phyloP scores from a whole-genome alignment of 2,329 filamentous ascomycete genomes.

The Raffaelea arxii region DNA sequence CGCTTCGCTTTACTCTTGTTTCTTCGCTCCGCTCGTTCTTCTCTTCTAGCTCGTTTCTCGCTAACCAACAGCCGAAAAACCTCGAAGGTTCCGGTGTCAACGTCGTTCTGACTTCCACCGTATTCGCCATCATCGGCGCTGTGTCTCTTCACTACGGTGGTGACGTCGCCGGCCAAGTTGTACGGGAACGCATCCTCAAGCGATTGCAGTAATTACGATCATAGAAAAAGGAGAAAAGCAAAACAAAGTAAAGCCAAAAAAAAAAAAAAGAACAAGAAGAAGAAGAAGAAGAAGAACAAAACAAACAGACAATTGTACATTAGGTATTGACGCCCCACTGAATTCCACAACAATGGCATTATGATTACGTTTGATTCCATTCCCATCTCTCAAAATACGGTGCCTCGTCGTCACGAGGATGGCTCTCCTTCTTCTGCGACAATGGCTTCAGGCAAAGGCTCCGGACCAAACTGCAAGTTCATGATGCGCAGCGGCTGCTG shows the following conservation, averaged over 20 bases:
- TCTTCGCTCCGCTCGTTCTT: no score
- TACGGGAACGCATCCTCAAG: slow-evolving; percentile 65
- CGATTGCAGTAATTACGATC: no score
- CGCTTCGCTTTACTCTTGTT: no score
- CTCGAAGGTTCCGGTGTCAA: slow-evolving; percentile 64
- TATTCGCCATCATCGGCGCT: slow-evolving; percentile 83
- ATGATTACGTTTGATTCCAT: no score
- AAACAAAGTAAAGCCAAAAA: background rate
- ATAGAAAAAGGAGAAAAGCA: background rate
- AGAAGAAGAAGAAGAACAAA: background rate
- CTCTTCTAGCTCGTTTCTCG: background rate
- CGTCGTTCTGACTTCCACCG: slow-evolving; percentile 62
- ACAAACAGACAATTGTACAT: background rate
- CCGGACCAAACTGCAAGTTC: slow-evolving; percentile 9
- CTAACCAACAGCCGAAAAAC: slow-evolving; percentile 44
- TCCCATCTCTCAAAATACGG: no score
- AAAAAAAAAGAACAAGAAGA: background rate
- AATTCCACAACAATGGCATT: no score
- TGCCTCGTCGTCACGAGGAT: no score
- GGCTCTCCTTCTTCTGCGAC: no score
- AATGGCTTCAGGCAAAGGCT: background rate
- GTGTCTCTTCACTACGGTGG: slow-evolving; percentile 82
- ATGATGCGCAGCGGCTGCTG: slow-evolving; percentile 5
- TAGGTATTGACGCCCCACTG: background rate
- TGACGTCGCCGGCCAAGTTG: slow-evolving; percentile 62